phyloP scores from a whole-genome alignment of 805 yeast genomes.

The Debaryomyces hansenii region DNA sequence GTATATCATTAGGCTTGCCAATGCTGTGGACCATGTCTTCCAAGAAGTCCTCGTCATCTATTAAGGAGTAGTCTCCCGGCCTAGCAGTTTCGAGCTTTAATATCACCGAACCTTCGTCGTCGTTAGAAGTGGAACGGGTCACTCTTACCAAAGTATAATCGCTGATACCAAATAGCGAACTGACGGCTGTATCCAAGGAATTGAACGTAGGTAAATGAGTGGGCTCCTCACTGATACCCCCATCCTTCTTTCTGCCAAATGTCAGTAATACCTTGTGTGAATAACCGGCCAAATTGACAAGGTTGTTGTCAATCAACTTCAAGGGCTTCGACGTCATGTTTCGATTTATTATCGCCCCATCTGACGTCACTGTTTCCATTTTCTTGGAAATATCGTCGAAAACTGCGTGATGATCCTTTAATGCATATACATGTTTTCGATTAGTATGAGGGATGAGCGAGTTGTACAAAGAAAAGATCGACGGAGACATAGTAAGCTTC shows the following conservation, averaged over 20 bases:
- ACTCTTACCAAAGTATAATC: constrained; percentile 50
- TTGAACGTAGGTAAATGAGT: constrained; percentile 30
- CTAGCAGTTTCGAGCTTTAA: constrained; percentile 55
- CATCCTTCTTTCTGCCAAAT: constrained; percentile 15
- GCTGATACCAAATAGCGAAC: constrained; percentile 38
- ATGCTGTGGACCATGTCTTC: constrained; percentile 39
- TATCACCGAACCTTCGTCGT: constrained; percentile 50
- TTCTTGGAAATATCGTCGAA: background rate
- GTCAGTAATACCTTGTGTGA: constrained; percentile 39
- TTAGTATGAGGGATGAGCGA: constrained; percentile 37
- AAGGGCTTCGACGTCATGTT: constrained; percentile 24
- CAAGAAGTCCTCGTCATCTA: constrained; percentile 48
- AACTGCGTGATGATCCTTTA: constrained; percentile 7
- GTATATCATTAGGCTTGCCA: constrained; percentile 43
- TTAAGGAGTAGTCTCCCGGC: constrained; percentile 50
- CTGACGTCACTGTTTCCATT: constrained; percentile 4
- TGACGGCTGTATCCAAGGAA: constrained; percentile 48
- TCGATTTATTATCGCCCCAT: constrained; percentile 2
- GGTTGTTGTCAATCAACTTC: constrained; percentile 38
- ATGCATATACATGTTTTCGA: constrained; percentile 16
- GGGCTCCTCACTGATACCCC: background rate
- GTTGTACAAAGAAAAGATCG: constrained; percentile 44
- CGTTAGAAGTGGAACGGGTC: constrained; percentile 55
- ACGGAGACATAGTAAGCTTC: constrained; percentile 47
- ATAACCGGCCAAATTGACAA: constrained; percentile 36